A percentile compares a stretch with the other conserved stretches of the same genome.
Evolutionary conservation across 495 filamentous ascomycete species (phyloP).

Genomic region (Penicillium manginii): DNA sequence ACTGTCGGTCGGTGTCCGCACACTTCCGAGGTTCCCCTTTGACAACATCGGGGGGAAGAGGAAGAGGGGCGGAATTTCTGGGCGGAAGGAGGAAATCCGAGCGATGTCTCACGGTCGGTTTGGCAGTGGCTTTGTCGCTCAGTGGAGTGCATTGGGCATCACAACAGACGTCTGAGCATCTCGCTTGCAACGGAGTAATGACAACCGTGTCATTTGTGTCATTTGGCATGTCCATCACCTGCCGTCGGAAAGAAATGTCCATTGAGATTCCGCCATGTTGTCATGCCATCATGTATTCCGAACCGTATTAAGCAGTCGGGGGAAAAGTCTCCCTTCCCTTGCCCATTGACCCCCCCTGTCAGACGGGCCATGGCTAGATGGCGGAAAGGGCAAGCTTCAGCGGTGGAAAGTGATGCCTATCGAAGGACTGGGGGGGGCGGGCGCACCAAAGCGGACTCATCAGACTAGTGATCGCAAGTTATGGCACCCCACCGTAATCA

Average conservation of each 20-base stretch:
- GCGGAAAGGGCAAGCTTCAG: not conserved
- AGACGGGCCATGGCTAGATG: not conserved
- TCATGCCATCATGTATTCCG: no score
- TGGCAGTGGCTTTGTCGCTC: not conserved
- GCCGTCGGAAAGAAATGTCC: not conserved
- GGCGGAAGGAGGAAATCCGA: no score
- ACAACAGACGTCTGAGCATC: no score
- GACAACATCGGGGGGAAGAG: no score
- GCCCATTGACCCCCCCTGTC: not conserved
- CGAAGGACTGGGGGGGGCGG: not conserved
- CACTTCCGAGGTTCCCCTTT: no score
- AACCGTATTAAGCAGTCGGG: no score
- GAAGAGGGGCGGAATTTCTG: no score
- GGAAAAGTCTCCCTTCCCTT: no score
- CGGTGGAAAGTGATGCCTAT: constrained; percentile 1
- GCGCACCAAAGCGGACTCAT: no score
- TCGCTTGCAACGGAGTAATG: not conserved
- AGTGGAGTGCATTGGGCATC: constrained; percentile 4
- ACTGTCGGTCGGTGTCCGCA: no score
- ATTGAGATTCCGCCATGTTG: no score
- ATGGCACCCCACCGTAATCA: not conserved
- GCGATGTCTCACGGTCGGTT: not conserved
- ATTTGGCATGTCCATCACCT: not conserved
- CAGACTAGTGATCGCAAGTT: no score
- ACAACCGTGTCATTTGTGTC: not conserved